Base-by-base conservation (phyloP, 2,329 filamentous ascomycete species). In the Beauveria varroae region DNA sequence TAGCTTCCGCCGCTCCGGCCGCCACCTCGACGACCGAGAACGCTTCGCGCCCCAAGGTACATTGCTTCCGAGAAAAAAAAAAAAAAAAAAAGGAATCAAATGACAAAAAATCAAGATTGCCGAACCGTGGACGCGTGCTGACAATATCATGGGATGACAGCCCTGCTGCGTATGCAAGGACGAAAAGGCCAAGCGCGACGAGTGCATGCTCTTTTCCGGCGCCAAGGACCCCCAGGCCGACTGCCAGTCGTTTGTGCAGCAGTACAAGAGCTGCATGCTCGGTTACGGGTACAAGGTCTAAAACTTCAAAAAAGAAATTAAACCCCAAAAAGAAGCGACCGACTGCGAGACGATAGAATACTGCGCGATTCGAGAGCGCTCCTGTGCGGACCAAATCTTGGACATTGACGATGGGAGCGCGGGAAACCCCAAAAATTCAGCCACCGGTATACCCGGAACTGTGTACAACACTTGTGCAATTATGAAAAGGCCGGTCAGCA, bases 111-210 rank as follows among this genome's bases (percentile, higher is more conserved):
- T 2, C 8, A 24, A 28, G 6, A 18, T 22, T 34, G 7, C 3
- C 10, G 8, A 5, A n/a, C 1, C 5, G 3, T 20, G 4, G 2
- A 5, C 20, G 26, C 24, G 28, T 46, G n/a, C 40, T 60, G 49
- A 53, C 43, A 24, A 22, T 57, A 18, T 26, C 20, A 14, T 44
- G 18, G 9, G 16, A 41, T 5, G 63, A 26, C 70, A 97, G 91
- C 93, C 93, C 49, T 98, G 95, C 84, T 98, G 95, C 74, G 95
- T 98, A 34, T 99, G 95, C 85, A 97, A 93, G 73, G 86, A 95
- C 50, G 92, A 99, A 76, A 99, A 99, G 76, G 82, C 90, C 44
- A 84, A 84, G 68, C 91, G 95, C 65, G 95, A 99, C 78, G 93
- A 99, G 77, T 99, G 95, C 81, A 98, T 99, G 93, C 89, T 99